Evolutionary conservation across 352 stramenopile genomes (phyloP).

Genomic region (Phytopythium mirpurense): DNA sequence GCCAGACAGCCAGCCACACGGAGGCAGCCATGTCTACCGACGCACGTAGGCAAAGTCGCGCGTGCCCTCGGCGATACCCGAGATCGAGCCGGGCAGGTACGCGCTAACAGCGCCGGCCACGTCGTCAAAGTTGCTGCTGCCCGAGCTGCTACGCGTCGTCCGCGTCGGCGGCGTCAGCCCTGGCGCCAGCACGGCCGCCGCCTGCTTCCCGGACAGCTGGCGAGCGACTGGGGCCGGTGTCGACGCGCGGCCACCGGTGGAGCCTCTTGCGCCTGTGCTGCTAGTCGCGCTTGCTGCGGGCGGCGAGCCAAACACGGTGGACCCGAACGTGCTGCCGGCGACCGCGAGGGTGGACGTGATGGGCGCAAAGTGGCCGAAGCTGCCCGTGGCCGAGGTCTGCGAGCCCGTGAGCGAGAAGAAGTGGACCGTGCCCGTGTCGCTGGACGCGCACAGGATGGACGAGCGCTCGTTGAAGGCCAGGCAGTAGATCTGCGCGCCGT

Average conservation of each 20-base stretch:
- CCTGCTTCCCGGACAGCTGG: constrained; percentile 3
- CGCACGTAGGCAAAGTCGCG: constrained; percentile 83
- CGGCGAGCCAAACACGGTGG: constrained; percentile 35
- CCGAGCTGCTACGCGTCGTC: constrained; percentile 27
- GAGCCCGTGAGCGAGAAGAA: constrained; percentile 89
- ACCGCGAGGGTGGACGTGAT: constrained; percentile 73
- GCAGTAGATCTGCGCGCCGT: constrained; percentile 94
- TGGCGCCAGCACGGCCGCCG: not conserved
- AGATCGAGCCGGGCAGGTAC: constrained; percentile 71
- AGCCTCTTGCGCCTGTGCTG: too few relatives aligned
- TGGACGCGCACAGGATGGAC: constrained; percentile 93
- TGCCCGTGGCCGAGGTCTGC: constrained; percentile 69
- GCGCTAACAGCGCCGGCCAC: constrained; percentile 62
- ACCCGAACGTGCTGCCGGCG: constrained; percentile 49
- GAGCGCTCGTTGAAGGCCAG: constrained; percentile 94
- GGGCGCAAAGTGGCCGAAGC: constrained; percentile 73
- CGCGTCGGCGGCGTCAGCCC: constrained; percentile 10
- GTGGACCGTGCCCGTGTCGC: constrained; percentile 96
- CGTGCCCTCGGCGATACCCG: constrained; percentile 80
- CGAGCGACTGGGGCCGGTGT: not conserved
- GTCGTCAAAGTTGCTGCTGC: constrained; percentile 54
- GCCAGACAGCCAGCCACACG: too few relatives aligned
- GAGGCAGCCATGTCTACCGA: too few relatives aligned
- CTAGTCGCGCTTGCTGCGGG: not conserved
- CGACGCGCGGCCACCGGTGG: too few relatives aligned